A percentile compares a stretch with the other conserved stretches of the same genome.
Evolutionary conservation across 2,329 filamentous ascomycete species (phyloP).

Genomic region (Verticillium alfalfae): DNA sequence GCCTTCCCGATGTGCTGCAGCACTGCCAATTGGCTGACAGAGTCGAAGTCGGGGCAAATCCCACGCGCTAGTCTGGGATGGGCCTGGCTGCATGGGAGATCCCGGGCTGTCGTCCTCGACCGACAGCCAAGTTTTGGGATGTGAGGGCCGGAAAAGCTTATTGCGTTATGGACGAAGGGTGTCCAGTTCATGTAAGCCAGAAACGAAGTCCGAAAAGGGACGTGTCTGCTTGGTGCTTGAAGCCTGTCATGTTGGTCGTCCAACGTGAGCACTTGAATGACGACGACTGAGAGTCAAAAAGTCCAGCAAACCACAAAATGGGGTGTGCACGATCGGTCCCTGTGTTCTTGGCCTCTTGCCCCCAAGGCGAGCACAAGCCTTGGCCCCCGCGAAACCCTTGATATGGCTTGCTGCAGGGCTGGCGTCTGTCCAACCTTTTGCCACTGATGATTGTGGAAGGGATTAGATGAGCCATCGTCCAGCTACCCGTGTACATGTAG

Average conservation of each 20-base stretch:
- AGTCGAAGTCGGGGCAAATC: background rate
- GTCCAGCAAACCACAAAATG: background rate
- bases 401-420: background rate
- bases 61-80: background rate
- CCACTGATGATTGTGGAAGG: background rate
- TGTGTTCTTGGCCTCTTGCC: background rate
- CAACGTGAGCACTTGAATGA: no score
- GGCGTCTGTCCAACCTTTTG: background rate
- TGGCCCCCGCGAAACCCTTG: background rate
- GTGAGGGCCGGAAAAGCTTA: slow-evolving; percentile 10
- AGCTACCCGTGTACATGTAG: background rate
- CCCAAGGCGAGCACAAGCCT: background rate
- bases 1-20: background rate
- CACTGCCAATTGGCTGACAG: background rate
- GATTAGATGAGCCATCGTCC: background rate
- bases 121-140: slow-evolving; percentile 5
- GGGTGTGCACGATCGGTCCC: background rate
- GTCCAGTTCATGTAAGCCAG: background rate
- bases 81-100: slow-evolving; percentile 1
- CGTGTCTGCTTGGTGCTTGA: background rate
- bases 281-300: no score
- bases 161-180: slow-evolving; percentile 1
- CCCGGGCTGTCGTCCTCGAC: slow-evolving; percentile 5
- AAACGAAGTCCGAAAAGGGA: background rate
- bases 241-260: no score